Conservation (phyloP, 257 asterid species). For the Primulina eburnea region DNA sequence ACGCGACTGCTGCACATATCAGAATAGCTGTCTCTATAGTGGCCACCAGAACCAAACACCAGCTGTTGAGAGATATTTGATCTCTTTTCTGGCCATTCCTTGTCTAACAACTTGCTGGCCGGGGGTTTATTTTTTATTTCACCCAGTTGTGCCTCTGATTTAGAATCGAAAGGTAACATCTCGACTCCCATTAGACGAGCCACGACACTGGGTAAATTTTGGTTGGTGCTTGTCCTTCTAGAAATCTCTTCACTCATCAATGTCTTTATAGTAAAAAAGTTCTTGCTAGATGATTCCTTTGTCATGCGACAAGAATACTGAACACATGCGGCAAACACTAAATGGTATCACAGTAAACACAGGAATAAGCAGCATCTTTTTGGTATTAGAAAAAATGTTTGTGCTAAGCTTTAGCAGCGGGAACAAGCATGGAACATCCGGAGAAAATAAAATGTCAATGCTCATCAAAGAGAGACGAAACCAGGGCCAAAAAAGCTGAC, state of each 20-base stretch:
- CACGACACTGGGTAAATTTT: slow-evolving; percentile 72
- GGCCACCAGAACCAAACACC: slow-evolving; percentile 36
- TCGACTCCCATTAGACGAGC: slow-evolving; percentile 99
- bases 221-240: slow-evolving; percentile 43
- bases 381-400: background rate
- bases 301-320: slow-evolving; percentile 58
- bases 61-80: slow-evolving; percentile 39
- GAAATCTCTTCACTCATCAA: slow-evolving; percentile 66
- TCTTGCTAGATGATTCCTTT: slow-evolving; percentile 44
- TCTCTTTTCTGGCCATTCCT: slow-evolving; percentile 35
- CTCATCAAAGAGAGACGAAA: background rate
- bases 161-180: slow-evolving; percentile 55
- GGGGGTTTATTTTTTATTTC: slow-evolving; percentile 37
- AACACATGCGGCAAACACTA: slow-evolving; percentile 23
- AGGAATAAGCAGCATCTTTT: slow-evolving; percentile 5
- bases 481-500: too few species aligned
- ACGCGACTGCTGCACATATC: slow-evolving; percentile 30
- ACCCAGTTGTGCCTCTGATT: slow-evolving; percentile 28
- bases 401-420: slow-evolving; percentile 1
- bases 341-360: slow-evolving; percentile 16
- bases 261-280: slow-evolving; percentile 51
- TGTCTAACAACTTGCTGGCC: slow-evolving; percentile 26
- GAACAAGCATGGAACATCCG: slow-evolving; percentile 9
- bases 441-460: background rate
- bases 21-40: slow-evolving; percentile 30